These are phyloP conservation scores for Juncus inflexus DNA, from an alignment of 176 grass and related monocot species.

Conservation along the genomic window DNA sequence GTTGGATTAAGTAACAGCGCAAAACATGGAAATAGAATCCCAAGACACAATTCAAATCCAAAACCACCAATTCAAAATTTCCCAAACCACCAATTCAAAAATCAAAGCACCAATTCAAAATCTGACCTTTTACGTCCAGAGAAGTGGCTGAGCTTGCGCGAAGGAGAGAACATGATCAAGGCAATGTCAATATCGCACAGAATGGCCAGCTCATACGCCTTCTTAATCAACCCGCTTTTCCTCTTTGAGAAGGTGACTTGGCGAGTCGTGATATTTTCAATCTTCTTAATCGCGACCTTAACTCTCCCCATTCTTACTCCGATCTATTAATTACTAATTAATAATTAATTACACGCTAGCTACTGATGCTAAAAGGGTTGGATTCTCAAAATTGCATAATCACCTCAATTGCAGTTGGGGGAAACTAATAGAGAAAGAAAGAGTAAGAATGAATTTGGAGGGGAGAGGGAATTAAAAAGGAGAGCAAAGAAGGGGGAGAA, in stretches of 20 bases:
- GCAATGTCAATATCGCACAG: constrained; percentile 75
- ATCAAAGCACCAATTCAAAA: not conserved
- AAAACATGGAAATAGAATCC: no score
- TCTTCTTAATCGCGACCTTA: constrained; percentile 65
- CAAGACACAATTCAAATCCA: no score
- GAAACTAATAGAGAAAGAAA: not conserved
- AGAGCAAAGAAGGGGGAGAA: no score
- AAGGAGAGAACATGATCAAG: constrained; percentile 78
- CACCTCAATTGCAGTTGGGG: not conserved
- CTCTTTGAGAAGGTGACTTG: constrained; percentile 88
- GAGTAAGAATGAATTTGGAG: not conserved
- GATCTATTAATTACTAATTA: no score
- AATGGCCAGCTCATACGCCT: constrained; percentile 73
- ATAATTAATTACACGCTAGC: no score
- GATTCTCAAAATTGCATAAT: no score
- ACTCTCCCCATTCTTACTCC: constrained; percentile 52
- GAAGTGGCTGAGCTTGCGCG: constrained; percentile 53
- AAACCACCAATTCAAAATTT: no score
- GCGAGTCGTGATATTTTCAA: constrained; percentile 52
- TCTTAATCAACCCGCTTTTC: constrained; percentile 73
- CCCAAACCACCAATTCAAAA: no score
- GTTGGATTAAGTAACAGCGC: no score
- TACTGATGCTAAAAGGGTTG: not conserved
- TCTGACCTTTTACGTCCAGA: constrained; percentile 38
- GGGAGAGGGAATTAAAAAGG: not conserved